These are phyloP conservation scores for Rhododendron ovatum DNA, from an alignment of 148 eudicot species.

Conservation along the genomic window DNA sequence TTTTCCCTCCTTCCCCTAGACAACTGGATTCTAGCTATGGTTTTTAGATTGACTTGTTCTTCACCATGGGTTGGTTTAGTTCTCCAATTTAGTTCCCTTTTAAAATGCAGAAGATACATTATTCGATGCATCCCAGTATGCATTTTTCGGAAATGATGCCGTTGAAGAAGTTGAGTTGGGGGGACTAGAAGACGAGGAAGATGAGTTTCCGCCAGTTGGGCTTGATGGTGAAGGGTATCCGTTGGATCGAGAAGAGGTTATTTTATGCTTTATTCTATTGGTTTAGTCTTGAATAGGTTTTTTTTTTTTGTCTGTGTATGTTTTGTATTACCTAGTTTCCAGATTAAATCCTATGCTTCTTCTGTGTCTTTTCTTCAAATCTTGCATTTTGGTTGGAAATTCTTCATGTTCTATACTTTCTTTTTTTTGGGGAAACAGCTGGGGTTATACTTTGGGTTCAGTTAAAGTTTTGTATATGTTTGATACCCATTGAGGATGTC, in stretches of 20 bases:
- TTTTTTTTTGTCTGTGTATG: background rate
- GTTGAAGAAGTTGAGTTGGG: constrained; percentile 94
- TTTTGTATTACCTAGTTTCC: background rate
- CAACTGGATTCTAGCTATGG: background rate
- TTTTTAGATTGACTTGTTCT: background rate
- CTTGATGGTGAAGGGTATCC: constrained; percentile 45
- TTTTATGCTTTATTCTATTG: background rate
- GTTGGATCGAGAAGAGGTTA: constrained; percentile 63
- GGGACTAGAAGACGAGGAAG: constrained; percentile 83
- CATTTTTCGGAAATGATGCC: constrained; percentile 68
- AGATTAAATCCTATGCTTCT: background rate
- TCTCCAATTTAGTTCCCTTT: background rate
- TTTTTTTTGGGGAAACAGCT: background rate
- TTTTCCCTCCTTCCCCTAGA: background rate
- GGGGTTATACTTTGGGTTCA: background rate
- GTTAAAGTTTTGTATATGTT: background rate
- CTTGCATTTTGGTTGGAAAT: background rate
- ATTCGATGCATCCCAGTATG: constrained; percentile 96
- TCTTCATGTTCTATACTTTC: background rate
- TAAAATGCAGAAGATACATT: constrained; percentile 30
- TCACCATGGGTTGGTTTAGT: background rate
- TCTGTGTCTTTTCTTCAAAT: background rate
- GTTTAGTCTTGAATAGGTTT: background rate
- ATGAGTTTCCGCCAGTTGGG: constrained; percentile 43
- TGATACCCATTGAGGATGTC: background rate